Base-by-base conservation (phyloP, 345 rosid genomes). In the Boechera stricta region DNA sequence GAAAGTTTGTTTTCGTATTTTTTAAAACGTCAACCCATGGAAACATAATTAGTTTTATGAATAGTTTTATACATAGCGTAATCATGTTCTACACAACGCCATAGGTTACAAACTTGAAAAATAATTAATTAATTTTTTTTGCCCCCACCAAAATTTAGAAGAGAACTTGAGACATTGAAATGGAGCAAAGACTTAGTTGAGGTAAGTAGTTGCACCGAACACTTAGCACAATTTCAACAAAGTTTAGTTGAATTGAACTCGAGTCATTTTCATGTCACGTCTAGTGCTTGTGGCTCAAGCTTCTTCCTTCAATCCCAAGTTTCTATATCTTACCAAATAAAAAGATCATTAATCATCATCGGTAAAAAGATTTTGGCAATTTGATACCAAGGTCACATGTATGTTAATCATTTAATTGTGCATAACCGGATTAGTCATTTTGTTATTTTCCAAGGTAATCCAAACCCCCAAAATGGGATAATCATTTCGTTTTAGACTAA, bases 131-230 rank as follows among this genome's bases (percentile, higher is more conserved):
- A 26, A 35, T 33, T 33, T n/a, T 10, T 9, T 26, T 66, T 29
- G 5, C 13, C 4, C 18, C 18, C 9, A 44, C 8, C 18, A 16
- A 61, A 69, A 53, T 5, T 18, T 48, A 32, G 38, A 16, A 9
- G 42, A 58, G 35, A 52, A 69, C 33, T 5, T 18, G 55, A 32
- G 55, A 47, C 45, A 69, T 47, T 11, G 68, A 51, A 75, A 75
- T 45, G 57, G 41, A 62, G n/a, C 29, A 52, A 51, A 36, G 15
- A 42, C 58, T 63, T 71, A 18, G 80, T 58, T 77, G 65, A 54
- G 75, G 64, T 52, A n/a, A 71, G 76, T 77, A 45, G 76, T 77
- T 77, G 61, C 80, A 77, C 76, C 80, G 67, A 77, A 71, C 80
- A 47, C 66, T 64, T 38, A 3, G 15, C 26, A 77, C 48, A 53